Percentiles rank a stretch among this genome's conserved stretches.
Conservation (phyloP, 2,329 filamentous ascomycete species). For the Dactylonectria estremocensis region DNA sequence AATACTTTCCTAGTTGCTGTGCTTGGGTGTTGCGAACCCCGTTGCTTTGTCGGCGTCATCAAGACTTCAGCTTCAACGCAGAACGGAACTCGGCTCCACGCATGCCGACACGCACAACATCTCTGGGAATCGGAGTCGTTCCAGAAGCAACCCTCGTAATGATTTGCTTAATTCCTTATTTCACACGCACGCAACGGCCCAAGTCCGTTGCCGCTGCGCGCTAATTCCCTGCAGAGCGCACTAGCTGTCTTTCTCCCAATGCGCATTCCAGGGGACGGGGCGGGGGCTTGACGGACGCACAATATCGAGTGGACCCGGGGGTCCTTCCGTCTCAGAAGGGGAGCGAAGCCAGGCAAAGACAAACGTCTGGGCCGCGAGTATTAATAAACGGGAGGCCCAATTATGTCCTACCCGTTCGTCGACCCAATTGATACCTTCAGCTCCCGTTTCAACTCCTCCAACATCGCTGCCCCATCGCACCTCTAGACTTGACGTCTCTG, state of each 20-base stretch:
- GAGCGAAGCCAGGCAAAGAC: not conserved
- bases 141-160: not conserved
- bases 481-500: not conserved
- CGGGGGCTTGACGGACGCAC: not conserved
- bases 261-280: not conserved
- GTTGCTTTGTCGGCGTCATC: not conserved
- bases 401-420: not conserved
- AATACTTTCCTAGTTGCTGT: not conserved
- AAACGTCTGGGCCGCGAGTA: constrained; percentile 6
- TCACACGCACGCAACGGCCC: not conserved
- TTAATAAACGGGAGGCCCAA: constrained; percentile 5
- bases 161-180: too few species aligned
- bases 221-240: not conserved
- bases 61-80: not conserved
- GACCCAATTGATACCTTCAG: not conserved
- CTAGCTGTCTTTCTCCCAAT: not conserved
- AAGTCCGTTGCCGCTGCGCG: not conserved
- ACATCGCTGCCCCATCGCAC: not conserved
- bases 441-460: not conserved
- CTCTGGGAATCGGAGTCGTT: not conserved
- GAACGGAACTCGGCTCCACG: not conserved
- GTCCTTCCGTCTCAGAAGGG: not conserved
- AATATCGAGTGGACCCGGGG: not conserved
- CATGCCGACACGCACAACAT: not conserved
- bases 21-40: not conserved